Base-by-base conservation (phyloP, 495 filamentous ascomycete species). In the Bathelium albidoporum region DNA sequence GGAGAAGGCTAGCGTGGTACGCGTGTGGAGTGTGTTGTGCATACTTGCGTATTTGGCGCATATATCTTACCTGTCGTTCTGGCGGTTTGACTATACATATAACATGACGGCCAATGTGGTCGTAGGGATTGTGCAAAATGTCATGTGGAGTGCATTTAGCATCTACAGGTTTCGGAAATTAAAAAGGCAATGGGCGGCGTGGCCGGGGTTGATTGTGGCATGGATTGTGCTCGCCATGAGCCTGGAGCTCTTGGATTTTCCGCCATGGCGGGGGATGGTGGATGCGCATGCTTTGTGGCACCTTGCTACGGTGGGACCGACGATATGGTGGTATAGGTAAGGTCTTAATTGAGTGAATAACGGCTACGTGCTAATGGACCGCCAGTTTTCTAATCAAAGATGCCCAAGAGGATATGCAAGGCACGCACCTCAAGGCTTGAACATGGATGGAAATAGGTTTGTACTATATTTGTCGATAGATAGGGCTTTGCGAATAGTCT, bases 251-350 rank as follows among this genome's bases (percentile, higher is more conserved):
- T 77, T 97, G 63, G 94, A 98, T 74, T 98, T 98, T 72, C 84
- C 95, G 62, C 94, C 94, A 1, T 78, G 89, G 69, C 81, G 84
- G 77, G 89, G 88, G 16, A 83, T 86, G 69, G 71, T 98, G 43
- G 94, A 98, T 81, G 94, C 94, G 22, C 94, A 98, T 80, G 91
- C 89, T 68, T 74, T 98, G 63, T 98, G 94, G 94, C 94, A 98
- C 82, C 72, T 94, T 63, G 90, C 89, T 41, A 98, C 94, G 1
- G 91, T 98, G 55, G 81, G 82, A 59, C 94, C 94, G 32, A 89
- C 91, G 7, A 79, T 93, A 43, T 84, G 93, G 82, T 97, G 90
- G 89, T 98, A 98, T 73, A 89, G 88, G 94, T 97, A 77, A 82
- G 92, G 85, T 60, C 11, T 14, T 29, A 44, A 36, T 65, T 20